Base-by-base conservation (phyloP, 2,329 filamentous ascomycete species). In the Fusarium fracticaudum region DNA sequence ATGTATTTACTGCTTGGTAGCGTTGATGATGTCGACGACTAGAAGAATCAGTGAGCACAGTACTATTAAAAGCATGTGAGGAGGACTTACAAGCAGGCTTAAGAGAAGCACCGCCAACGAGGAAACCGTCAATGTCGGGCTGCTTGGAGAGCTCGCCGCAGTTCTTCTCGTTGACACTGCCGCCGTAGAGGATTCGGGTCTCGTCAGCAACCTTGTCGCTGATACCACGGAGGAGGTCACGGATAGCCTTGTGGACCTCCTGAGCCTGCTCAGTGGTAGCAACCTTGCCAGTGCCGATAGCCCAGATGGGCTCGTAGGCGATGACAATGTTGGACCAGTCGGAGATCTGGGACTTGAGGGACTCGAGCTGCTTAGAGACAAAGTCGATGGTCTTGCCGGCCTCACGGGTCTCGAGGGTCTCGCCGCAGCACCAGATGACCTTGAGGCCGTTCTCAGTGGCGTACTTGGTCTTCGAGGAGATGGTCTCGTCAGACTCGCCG, bases 241-340 rank as follows among this genome's bases (percentile, higher is more conserved):
- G 93, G 86, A 99, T 97, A 76, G 93, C 94, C 80, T 92, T 94
- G 87, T 98, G 95, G 69, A 96, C 94, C 84, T 97, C 94, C 88
- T 98, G 95, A 67, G 95, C 95, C 89, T 98, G 95, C 86, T 94
- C 89, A 69, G 91, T 95, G 74, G 92, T 93, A 78, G 94, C 94
- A 76, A 97, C 94, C 88, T 96, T 97, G 85, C 96, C 96, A 77
- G 96, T 98, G 79, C 96, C 96, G 78, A 91, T 93, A 83, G 91
- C 95, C 96, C 96, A 99, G 88, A 99, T 97, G 81, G 96, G 96
- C 90, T 99, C 96, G 86, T 99, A 99, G 81, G 96, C 96, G 80
- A 99, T 90, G 83, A 99, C 96, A 76, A 99, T 90, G 88, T 96
- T 96, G 81, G 88, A 90, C 96, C 96, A 99, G 87, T 98, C 94